Evolutionary conservation across 2,329 filamentous ascomycete species (phyloP).

Genomic region (Neoarthrinium moseri): DNA sequence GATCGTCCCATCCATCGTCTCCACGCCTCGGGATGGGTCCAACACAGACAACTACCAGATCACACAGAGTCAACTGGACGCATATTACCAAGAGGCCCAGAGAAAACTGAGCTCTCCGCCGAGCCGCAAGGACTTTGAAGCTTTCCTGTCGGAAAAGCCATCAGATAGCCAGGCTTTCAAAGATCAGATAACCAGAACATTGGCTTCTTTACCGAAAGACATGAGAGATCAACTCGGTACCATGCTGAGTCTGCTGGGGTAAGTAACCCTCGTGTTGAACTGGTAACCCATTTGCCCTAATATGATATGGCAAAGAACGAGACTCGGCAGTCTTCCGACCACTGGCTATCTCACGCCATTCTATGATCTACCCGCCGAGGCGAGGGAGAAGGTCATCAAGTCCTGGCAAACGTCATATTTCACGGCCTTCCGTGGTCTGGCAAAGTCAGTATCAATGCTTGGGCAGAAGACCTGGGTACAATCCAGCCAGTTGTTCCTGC

Average conservation of each 20-base stretch:
- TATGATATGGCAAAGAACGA: constrained; percentile 34
- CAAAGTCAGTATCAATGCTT: constrained; percentile 41
- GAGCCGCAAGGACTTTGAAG: constrained; percentile 28
- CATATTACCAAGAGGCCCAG: constrained; percentile 23
- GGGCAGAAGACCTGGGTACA: constrained; percentile 43
- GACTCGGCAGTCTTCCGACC: constrained; percentile 47
- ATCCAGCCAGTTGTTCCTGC: constrained; percentile 40
- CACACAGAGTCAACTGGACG: constrained; percentile 34
- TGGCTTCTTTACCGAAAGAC: constrained; percentile 10
- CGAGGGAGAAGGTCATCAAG: constrained; percentile 47
- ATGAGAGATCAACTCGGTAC: constrained; percentile 5
- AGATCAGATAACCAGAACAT: constrained; percentile 30
- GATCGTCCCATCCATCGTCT: constrained; percentile 43
- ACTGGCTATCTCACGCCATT: constrained; percentile 51
- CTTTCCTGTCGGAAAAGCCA: constrained; percentile 38
- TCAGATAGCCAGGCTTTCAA: constrained; percentile 42
- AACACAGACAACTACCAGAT: constrained; percentile 22
- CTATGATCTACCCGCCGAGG: constrained; percentile 43
- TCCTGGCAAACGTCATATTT: constrained; percentile 47
- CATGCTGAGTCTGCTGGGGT: constrained; percentile 7
- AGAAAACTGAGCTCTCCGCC: constrained; percentile 16
- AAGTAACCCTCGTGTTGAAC: neutral
- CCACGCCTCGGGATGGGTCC: constrained; percentile 12
- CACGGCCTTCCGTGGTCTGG: constrained; percentile 42
- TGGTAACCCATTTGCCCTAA: neutral